Evolutionary conservation across 2,329 filamentous ascomycete genomes (phyloP).

Genomic region (Myriosclerotinia duriaeana): DNA sequence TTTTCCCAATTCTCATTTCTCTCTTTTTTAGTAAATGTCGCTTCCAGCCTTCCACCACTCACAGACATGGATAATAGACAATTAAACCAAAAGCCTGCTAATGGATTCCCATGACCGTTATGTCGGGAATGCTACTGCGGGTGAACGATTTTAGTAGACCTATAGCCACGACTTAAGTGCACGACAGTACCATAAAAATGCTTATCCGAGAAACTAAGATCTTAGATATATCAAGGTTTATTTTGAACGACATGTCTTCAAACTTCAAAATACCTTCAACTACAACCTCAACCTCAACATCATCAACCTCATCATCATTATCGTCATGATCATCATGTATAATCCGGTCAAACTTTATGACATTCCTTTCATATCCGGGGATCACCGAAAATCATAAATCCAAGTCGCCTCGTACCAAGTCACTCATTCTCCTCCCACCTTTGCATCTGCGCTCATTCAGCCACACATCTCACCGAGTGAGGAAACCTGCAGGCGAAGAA

Average conservation of each 20-base stretch:
- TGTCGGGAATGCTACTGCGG: slow-evolving; percentile 25
- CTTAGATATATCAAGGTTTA: slow-evolving; percentile 19
- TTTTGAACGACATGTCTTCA: slow-evolving; percentile 22
- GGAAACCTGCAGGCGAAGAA: slow-evolving; percentile 22
- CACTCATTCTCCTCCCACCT: slow-evolving; percentile 13
- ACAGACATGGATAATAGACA: slow-evolving; percentile 2
- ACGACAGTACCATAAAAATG: slow-evolving; percentile 20
- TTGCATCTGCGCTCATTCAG: slow-evolving; percentile 20
- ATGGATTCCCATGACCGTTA: slow-evolving; percentile 26
- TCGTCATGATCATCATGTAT: not conserved
- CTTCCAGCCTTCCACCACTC: slow-evolving; percentile 20
- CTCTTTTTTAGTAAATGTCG: slow-evolving; percentile 14
- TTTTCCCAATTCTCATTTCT: slow-evolving; percentile 17
- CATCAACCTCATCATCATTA: no score
- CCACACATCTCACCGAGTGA: slow-evolving; percentile 25
- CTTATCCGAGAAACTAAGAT: slow-evolving; percentile 24
- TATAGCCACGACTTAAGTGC: slow-evolving; percentile 22
- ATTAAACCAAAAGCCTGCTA: slow-evolving; percentile 17
- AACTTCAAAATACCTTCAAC: slow-evolving; percentile 2
- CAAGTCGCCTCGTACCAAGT: not conserved
- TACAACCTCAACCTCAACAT: no score
- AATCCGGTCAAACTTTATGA: not conserved
- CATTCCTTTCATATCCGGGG: not conserved
- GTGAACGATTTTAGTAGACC: slow-evolving; percentile 24
- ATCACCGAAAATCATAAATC: not conserved